These are phyloP conservation scores for Papilionanthe hybrid DNA, from an alignment of 116 monocot genomes.

Conservation along the genomic window DNA sequence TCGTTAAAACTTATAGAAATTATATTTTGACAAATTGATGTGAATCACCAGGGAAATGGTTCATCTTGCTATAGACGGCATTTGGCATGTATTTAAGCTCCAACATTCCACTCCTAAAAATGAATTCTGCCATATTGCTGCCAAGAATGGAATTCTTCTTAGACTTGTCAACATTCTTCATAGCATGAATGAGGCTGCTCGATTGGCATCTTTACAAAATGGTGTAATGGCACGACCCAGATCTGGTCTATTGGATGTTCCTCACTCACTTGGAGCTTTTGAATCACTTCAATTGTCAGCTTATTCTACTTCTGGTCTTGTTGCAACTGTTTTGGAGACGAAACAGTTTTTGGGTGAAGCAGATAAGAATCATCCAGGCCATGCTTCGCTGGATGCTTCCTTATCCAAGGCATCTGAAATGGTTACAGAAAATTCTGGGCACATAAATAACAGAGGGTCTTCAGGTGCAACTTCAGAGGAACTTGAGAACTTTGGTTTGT, in stretches of 20 bases:
- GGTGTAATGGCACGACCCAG: conserved; percentile 45
- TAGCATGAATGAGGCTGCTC: conserved; percentile 91
- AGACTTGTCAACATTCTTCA: conserved; percentile 88
- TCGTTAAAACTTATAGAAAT: not conserved
- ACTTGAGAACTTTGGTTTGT: conserved; percentile 32
- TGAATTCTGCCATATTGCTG: conserved; percentile 89
- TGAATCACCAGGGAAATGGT: conserved; percentile 81
- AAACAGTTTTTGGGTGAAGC: conserved; percentile 39
- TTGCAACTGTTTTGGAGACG: conserved; percentile 38
- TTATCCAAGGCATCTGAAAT: conserved; percentile 43
- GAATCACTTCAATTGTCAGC: conserved; percentile 27
- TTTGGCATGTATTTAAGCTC: conserved; percentile 92
- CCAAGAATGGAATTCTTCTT: conserved; percentile 85
- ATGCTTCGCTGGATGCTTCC: conserved; percentile 33
- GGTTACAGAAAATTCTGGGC: conserved; percentile 31
- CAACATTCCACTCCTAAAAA: conserved; percentile 66
- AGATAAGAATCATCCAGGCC: conserved; percentile 30
- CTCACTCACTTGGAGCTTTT: conserved; percentile 24
- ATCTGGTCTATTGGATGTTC: conserved; percentile 60
- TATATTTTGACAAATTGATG: not conserved
- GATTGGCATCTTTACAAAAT: conserved; percentile 60
- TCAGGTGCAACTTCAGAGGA: conserved; percentile 34
- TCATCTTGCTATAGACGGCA: conserved; percentile 96
- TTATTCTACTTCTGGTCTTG: conserved; percentile 39
- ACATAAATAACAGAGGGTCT: conserved; percentile 24